Conservation (phyloP, 768 basidiomycete genomes). For the Suillus luteus region DNA sequence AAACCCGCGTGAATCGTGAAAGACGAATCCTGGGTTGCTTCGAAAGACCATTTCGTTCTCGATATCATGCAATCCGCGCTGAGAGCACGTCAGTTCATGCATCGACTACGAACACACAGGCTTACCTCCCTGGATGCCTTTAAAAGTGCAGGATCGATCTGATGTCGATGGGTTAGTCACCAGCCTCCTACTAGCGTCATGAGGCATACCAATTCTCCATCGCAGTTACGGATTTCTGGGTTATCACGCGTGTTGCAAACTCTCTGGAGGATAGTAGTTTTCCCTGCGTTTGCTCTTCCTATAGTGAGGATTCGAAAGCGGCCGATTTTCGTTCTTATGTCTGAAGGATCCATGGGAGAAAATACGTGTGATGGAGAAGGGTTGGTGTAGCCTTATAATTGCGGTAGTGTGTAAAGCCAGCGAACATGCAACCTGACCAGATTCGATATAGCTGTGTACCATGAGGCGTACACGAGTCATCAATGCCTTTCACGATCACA, state of each 20-base stretch:
- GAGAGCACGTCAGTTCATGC: neutral
- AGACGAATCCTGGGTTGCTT: too few relatives aligned
- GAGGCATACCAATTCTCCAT: slow-evolving; percentile 24
- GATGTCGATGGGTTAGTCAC: too few relatives aligned
- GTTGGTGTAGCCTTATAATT: neutral
- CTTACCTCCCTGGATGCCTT: too few relatives aligned
- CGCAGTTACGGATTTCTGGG: slow-evolving; percentile 10
- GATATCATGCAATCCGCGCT: too few relatives aligned
- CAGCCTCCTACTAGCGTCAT: too few relatives aligned
- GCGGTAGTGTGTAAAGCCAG: neutral
- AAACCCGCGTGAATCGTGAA: neutral
- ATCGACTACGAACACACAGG: neutral
- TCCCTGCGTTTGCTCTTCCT: neutral
- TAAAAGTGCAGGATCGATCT: too few relatives aligned
- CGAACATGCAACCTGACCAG: too few relatives aligned
- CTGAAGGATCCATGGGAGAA: slow-evolving; percentile 3
- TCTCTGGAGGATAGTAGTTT: neutral
- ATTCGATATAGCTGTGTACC: too few relatives aligned
- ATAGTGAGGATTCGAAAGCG: slow-evolving; percentile 10
- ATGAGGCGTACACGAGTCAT: too few relatives aligned
- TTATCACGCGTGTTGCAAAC: neutral
- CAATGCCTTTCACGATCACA: too few relatives aligned
- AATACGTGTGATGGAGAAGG: neutral
- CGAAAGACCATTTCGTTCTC: too few relatives aligned
- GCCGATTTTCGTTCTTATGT: slow-evolving; percentile 5